Evolutionary conservation across 495 filamentous ascomycete genomes (phyloP), one percentile per base, ranked within the genome.

Genomic region (Lophium mytilinum): DNA sequence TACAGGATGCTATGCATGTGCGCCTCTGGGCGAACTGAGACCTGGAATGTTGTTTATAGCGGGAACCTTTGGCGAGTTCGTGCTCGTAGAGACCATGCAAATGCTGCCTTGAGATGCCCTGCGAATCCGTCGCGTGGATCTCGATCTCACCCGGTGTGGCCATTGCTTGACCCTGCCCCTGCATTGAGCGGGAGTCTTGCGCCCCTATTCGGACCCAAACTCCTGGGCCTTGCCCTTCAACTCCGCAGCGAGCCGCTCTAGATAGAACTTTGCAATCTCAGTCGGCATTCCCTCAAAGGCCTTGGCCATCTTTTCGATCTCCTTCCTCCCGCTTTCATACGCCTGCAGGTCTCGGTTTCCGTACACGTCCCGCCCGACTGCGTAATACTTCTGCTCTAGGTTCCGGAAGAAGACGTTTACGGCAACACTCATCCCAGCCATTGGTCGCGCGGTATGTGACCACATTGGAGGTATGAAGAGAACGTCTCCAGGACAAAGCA

Each of bases 341-440:
- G 86, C 85, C 40, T 84, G 82, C 39, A 96, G 65, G 70, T 96
- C 92, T 10, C 88, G 77, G 68, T 93, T 95, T 6, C 87, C 90
- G 67, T 96, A 95, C 2, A 95, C 85, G 70, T 96, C 90, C 61
- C 79, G 78, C 9, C 90, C 89, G 21, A 79, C 61, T 7, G 89
- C 81, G 71, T 95, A 95, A 30, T 30, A 6, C 15, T 80, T 82
- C 12, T 71, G 72, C 21, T 81, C 73, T 9, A 91, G 71, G 54
- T 84, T 85, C 39, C 80, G 80, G 66, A 95, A 95, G 75, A 93
- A 95, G 11, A 90, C 80, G 65, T 96, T 94, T 4, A 95, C 83
- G 1, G 85, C 86, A 6, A 95, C 74, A 61, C 87, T 89, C 35
- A 81, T 62, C 5, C 78, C 75, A 12, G 77, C 79, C 0, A 75